Percentiles rank a stretch among this genome's conserved stretches.
These are phyloP conservation scores for Astragalus membranaceus DNA, from an alignment of 306 rosid genomes.

Conservation along the genomic window DNA sequence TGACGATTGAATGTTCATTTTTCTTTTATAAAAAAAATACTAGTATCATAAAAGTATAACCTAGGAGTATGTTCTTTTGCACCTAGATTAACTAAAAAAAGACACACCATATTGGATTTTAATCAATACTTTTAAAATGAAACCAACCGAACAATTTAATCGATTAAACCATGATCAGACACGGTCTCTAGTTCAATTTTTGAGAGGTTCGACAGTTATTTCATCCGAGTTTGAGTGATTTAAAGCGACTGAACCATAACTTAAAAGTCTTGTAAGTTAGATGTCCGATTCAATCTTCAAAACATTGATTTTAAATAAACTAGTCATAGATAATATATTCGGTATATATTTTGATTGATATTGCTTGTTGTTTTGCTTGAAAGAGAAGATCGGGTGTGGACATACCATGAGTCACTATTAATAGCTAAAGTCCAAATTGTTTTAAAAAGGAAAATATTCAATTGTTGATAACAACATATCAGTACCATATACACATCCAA, in stretches of 20 bases:
- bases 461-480: background rate
- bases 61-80: background rate
- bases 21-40: background rate
- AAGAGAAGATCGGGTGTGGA: background rate
- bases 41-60: too few species aligned
- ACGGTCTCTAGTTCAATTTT: too few species aligned
- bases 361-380: background rate
- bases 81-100: background rate
- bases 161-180: too few species aligned
- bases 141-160: too few species aligned
- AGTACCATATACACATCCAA: background rate
- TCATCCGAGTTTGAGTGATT: too few species aligned
- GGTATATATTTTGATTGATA: too few species aligned
- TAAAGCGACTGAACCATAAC: too few species aligned
- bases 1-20: background rate
- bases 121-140: too few species aligned
- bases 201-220: too few species aligned
- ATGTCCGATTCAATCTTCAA: too few species aligned
- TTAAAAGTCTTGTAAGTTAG: too few species aligned
- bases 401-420: background rate
- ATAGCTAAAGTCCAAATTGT: background rate
- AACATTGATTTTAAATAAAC: background rate
- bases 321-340: background rate
- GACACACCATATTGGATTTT: background rate
- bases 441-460: background rate